Base-by-base conservation (phyloP, 495 filamentous ascomycete genomes). In the Gamarada debralockiae region DNA sequence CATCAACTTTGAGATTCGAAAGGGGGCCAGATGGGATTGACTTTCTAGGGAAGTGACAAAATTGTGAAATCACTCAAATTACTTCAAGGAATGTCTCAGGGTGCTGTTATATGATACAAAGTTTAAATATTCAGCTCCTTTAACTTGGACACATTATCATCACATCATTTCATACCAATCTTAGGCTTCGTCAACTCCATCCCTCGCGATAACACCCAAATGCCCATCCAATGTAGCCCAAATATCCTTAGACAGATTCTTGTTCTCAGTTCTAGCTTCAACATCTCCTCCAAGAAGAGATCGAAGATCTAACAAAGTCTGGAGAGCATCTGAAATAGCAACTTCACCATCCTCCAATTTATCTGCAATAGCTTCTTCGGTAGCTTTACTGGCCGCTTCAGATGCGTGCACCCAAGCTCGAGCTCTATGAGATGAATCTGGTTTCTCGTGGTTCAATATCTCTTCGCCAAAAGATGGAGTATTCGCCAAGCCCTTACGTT, bases 371-470 rank as follows among this genome's bases (percentile, higher is more conserved):
- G 70, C 65, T 3, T 65, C 66, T 33, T 72, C 66, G 15, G 53
- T 53, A 0, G 31, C 55, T 1, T 44, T 55, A 5, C 48, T 57
- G 0, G 60, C 75, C 40, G 78, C 72, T 9, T 72, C 65, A n/a
- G 74, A 71, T 0, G 78, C 74, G 48, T 69, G 72, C 13, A 75
- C 71, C 77, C 77, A 81, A 3, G 69, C 70, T 48, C 67, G 66
- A 45, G 76, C 65, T 33, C 68, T 63, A 27, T 53, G 60, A 20
- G 70, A 67, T 2, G 70, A 57, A 42, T 70, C 66, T n/a, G 64
- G 59, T 18, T 37, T 65, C 48, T 68, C 61, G 27, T 56, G 21
- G 38, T 36, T 56, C 15, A 48, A 50, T 1, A 60, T 48, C 33
- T 53, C 48, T 3, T 58, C 51, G 20, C 29, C 56, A 42, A 60